Conservation (phyloP, 495 filamentous ascomycete genomes). For the Endocarpon pusillum region DNA sequence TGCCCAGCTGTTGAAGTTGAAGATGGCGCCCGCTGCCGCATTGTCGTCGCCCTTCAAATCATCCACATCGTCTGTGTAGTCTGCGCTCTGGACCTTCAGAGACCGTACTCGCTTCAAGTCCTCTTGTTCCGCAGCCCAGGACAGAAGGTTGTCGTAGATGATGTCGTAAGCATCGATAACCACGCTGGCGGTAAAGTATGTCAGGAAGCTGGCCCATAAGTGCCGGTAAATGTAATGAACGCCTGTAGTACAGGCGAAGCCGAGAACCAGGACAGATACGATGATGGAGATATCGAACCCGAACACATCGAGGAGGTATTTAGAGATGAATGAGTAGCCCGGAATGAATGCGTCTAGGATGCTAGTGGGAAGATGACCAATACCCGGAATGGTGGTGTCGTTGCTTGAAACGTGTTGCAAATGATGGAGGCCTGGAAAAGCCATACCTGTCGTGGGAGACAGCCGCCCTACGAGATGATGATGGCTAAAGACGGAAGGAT, state of each 20-base stretch:
- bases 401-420: constrained; percentile 12
- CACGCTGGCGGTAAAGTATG: constrained; percentile 36
- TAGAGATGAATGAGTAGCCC: constrained; percentile 48
- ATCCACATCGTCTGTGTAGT: constrained; percentile 26
- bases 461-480: no score
- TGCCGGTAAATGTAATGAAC: constrained; percentile 1
- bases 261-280: constrained; percentile 40
- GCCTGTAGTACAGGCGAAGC: constrained; percentile 16
- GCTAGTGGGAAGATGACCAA: constrained; percentile 1
- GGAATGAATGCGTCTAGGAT: constrained; percentile 62
- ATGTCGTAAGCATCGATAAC: constrained; percentile 38
- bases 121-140: constrained; percentile 40
- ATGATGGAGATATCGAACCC: constrained; percentile 57
- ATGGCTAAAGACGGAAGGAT: no score
- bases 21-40: constrained; percentile 9
- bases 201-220: constrained; percentile 10
- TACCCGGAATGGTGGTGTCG: constrained; percentile 14
- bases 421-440: constrained; percentile 18
- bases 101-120: constrained; percentile 33
- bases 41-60: constrained; percentile 14
- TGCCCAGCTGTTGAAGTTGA: constrained; percentile 27
- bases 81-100: constrained; percentile 38
- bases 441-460: constrained; percentile 16
- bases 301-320: constrained; percentile 38
- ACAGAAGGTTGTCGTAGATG: constrained; percentile 41